Evolutionary conservation across 2,329 filamentous ascomycete species (phyloP), one percentile per base, ranked within the genome.

Genomic region (Hymenoscyphus fructigenus): DNA sequence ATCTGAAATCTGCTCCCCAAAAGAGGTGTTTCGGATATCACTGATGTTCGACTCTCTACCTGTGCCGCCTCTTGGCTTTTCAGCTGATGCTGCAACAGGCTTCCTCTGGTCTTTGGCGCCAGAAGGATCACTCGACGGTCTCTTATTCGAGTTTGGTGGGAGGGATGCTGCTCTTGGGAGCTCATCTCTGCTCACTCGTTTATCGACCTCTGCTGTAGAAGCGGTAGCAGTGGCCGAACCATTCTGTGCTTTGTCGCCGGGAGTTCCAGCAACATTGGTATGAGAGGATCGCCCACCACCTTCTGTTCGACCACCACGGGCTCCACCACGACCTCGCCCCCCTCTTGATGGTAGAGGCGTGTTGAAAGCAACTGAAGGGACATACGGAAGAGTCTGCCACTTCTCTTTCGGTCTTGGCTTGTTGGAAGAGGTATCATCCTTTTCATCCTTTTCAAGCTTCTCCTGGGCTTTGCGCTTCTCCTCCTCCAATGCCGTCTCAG

Each of bases 381-480:
- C 92, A 73, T 93, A 94, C 38, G 89, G 87, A 64, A 97, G 86
- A 1, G 88, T 85, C 65, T 91, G 88, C 94, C 95, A 98, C 74
- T 93, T 91, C 72, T 91, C 88, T 81, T 96, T 96, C 64, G 85
- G 82, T 67, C 85, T 81, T 15, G 81, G 77, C 70, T 84, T 88
- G 77, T 81, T 85, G 72, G 66, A 79, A 71, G 70, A 76, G 72
- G 74, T 82, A 72, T 84, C 87, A 67, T 88, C 84, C 55, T 78
- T 79, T 69, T 91, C 89, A 58, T 88, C 86, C 67, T 91, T 89
- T 57, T 87, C 83, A 17, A 81, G 79, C 77, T 92, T 92, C 63
- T 88, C 84, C 61, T 86, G 82, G 1, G 82, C 79, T 77, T 92
- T 93, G 73, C 89, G 88, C 78, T 91, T 91, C 67, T 91, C 86